Percentiles rank a stretch among this genome's conserved stretches.
Conservation (phyloP, 306 rosid genomes). For the Sesbania bispinosa region DNA sequence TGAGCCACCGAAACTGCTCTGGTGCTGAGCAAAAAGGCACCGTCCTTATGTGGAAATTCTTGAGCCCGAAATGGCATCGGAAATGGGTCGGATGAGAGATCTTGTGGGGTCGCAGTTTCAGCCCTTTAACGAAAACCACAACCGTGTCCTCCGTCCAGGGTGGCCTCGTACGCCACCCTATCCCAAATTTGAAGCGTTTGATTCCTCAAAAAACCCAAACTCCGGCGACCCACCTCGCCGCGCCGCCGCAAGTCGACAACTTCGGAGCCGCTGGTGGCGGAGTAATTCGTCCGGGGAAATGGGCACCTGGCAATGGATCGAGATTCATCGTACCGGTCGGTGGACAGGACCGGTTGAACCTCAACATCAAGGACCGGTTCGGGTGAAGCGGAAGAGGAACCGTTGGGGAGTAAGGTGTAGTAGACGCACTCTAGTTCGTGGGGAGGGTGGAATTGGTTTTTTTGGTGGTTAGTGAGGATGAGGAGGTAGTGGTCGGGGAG, state of each 20-base stretch:
- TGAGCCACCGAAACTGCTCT: conserved; percentile 75
- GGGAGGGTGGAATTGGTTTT: background rate
- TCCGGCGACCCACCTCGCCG: conserved; percentile 34
- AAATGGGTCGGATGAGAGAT: conserved; percentile 67
- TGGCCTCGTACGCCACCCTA: conserved; percentile 77
- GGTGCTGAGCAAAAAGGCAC: conserved; percentile 38
- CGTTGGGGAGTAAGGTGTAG: conserved; percentile 25
- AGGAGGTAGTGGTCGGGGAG: conserved; percentile 72
- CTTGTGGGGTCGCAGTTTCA: conserved; percentile 81
- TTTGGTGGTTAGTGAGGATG: conserved; percentile 21
- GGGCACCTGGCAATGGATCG: conserved; percentile 80
- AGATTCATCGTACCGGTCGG: conserved; percentile 52
- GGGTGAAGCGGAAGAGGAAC: conserved; percentile 14
- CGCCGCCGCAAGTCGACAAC: conserved; percentile 51
- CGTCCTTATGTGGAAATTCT: conserved; percentile 26
- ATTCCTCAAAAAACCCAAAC: conserved; percentile 30
- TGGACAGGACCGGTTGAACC: conserved; percentile 47
- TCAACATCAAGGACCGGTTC: conserved; percentile 18
- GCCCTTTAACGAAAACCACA: conserved; percentile 77
- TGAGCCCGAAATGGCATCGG: conserved; percentile 64
- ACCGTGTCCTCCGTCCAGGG: conserved; percentile 63
- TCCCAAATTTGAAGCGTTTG: conserved; percentile 52
- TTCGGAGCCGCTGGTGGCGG: conserved; percentile 7
- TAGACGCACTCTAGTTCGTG: conserved; percentile 61
- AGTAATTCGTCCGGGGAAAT: conserved; percentile 42